phyloP scores from a whole-genome alignment of 2,329 filamentous ascomycete species.

The Fusarium torulosum region DNA sequence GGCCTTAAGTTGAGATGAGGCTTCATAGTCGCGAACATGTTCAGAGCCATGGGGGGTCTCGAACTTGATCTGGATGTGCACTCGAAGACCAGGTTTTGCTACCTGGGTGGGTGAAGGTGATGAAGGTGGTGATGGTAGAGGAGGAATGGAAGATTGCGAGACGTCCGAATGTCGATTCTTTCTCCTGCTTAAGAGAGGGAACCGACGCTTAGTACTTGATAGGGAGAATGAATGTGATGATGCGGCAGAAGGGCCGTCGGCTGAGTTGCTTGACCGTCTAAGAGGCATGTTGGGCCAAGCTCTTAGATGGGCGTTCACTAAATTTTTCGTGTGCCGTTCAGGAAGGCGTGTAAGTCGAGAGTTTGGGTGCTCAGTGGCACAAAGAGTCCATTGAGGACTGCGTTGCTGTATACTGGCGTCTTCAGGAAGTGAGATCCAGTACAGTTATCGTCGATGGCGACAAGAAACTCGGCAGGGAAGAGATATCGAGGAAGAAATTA shows the following conservation, averaged over 20 bases:
- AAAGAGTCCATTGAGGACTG: conserved; percentile 36
- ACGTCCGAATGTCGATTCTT: conserved; percentile 44
- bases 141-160: conserved; percentile 37
- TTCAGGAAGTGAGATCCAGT: conserved; percentile 1
- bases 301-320: conserved; percentile 14
- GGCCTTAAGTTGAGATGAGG: conserved; percentile 59
- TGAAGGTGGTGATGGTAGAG: conserved; percentile 23
- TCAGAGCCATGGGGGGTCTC: conserved; percentile 59
- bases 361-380: conserved; percentile 35
- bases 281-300: conserved; percentile 43
- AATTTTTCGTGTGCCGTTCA: conserved; percentile 4
- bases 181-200: conserved; percentile 50
- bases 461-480: conserved; percentile 13
- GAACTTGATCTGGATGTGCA: conserved; percentile 62
- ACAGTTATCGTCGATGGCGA: conserved; percentile 14
- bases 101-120: conserved; percentile 22
- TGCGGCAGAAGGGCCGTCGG: conserved; percentile 41
- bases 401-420: conserved; percentile 13
- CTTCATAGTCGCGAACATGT: conserved; percentile 61
- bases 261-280: conserved; percentile 46
- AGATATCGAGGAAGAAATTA: conserved; percentile 22
- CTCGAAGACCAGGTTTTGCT: conserved; percentile 51
- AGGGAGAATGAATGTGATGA: conserved; percentile 44
- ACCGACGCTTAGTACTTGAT: conserved; percentile 49
- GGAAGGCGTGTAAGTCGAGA: conserved; percentile 14